Evolutionary conservation across 2,329 filamentous ascomycete genomes (phyloP), one percentile per base, ranked within the genome.

Genomic region (Pyrenophora teres): DNA sequence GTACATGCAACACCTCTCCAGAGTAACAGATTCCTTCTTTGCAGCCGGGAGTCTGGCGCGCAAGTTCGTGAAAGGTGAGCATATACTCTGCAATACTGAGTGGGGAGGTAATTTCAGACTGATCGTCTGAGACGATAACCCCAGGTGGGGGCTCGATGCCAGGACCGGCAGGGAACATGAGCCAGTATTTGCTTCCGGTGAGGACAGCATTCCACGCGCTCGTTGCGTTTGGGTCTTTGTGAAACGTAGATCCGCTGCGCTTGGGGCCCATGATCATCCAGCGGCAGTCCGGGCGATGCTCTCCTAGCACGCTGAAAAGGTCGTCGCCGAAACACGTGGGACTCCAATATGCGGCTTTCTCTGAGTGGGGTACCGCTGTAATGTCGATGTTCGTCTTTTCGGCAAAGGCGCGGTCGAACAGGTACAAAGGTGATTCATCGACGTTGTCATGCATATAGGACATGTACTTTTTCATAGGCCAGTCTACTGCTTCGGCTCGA

Each of bases 21-120:
- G 86, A 84, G 12, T 78, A 75, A 69, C 93, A 97, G 23, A 97
- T 86, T 0, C 91, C 93, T 75, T 97, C 93, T 25, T 88, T 75
- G 65, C 92, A 97, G 9, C 88, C 90, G 0, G 87, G 83, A 2
- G 87, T 85, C 45, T 78, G 80, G 44, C 93, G 84, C 8, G 93
- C 94, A 67, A 92, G 88, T 2, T 83, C 83, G 69, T 97, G 94
- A 73, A 97, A 97, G 23, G 87, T 87, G 12, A 97, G 81, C 6
- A 97, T 82, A 88, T 94, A 97, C 75, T 97, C 93, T n/a, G 92
- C 91, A 63, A 97, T 97, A 74, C 90, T 96, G 9, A 97, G 82
- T 1, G 93, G 94, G 46, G 88, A 92, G 0, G 93, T 97, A 43
- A 97, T 92, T 74, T 97, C 93, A 68, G 90, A 92, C 69, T 90